phyloP scores from a whole-genome alignment of 352 stramenopile species.

The Chrysophaeum taylorii region DNA sequence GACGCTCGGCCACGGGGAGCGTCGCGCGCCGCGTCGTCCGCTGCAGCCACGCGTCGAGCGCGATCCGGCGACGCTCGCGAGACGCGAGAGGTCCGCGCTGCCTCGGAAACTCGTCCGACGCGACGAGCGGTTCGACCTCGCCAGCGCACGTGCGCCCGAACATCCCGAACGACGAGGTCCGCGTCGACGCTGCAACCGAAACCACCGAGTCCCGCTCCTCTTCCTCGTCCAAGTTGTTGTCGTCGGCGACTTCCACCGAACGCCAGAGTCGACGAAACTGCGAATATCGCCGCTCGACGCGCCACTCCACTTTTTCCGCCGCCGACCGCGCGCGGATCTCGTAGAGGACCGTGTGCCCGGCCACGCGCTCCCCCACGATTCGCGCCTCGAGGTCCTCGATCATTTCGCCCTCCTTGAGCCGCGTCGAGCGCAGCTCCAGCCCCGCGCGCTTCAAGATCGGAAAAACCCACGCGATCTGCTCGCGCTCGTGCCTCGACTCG shows the following conservation, averaged over 20 bases:
- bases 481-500: neutral
- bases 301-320: neutral
- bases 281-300: neutral
- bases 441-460: neutral
- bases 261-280: neutral
- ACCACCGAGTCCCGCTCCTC: neutral
- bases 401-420: too few relatives aligned
- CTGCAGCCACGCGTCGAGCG: neutral
- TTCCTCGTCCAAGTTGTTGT: neutral
- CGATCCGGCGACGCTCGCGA: neutral
- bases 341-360: neutral
- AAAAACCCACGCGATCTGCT: neutral
- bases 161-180: neutral
- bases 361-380: too few relatives aligned
- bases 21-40: neutral
- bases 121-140: neutral
- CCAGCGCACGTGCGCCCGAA: neutral
- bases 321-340: neutral
- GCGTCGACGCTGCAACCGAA: neutral
- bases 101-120: neutral
- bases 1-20: neutral
- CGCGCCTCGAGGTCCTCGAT: neutral
- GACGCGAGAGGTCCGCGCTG: neutral
- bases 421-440: neutral
- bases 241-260: neutral